phyloP scores from a whole-genome alignment of 2,329 filamentous ascomycete genomes.

The Fusarium pininemorale region DNA sequence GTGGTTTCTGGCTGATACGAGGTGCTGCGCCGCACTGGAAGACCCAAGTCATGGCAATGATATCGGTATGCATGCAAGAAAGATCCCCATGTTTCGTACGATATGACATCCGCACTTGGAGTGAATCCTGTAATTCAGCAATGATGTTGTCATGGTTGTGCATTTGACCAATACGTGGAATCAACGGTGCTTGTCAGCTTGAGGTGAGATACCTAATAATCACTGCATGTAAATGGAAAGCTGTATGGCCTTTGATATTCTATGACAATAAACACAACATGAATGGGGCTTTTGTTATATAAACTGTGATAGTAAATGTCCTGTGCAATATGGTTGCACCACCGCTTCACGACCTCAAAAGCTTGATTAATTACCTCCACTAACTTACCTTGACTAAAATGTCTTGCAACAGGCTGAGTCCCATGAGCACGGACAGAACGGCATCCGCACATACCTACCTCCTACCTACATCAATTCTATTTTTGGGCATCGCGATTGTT shows the following conservation, averaged over 20 bases:
- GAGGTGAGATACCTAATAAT: background rate
- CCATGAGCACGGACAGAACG: background rate
- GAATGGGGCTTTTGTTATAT: too few species aligned
- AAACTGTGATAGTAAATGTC: background rate
- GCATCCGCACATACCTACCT: background rate
- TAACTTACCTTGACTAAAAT: background rate
- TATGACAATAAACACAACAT: background rate
- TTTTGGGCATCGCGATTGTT: background rate
- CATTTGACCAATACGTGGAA: background rate
- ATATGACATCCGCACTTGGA: background rate
- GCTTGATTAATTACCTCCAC: background rate
- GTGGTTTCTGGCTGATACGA: constrained; percentile 7
- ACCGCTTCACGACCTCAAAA: background rate
- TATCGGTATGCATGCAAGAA: background rate
- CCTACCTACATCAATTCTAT: background rate
- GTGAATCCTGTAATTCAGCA: background rate
- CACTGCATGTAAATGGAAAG: background rate
- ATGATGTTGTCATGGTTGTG: background rate
- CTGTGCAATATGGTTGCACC: background rate
- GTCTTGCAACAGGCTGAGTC: background rate
- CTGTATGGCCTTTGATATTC: background rate
- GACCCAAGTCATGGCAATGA: background rate
- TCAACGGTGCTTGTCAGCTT: background rate
- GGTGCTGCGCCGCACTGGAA: constrained; percentile 20
- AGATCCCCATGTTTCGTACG: background rate